These are phyloP conservation scores for Tulasnella calospora DNA, from an alignment of 768 basidiomycete genomes.

Conservation along the genomic window DNA sequence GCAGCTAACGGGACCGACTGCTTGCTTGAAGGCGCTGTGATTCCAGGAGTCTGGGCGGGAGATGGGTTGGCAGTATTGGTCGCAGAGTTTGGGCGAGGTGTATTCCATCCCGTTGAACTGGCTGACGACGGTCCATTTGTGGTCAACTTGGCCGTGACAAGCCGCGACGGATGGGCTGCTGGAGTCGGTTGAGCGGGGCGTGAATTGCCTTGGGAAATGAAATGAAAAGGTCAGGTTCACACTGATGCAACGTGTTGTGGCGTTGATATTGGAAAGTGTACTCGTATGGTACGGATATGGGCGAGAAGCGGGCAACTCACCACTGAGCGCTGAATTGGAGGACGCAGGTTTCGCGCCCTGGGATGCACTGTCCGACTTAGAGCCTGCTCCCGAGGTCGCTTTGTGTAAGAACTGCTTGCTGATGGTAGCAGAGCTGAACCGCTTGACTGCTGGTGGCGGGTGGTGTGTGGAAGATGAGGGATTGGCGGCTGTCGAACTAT, in stretches of 20 bases:
- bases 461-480: conserved; percentile 34
- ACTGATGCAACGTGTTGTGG: background rate
- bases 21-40: background rate
- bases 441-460: conserved; percentile 49
- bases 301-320: background rate
- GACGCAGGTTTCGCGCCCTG: conserved; percentile 13
- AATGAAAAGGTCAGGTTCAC: conserved; percentile 11
- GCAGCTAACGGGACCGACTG: background rate
- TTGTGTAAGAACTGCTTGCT: conserved; percentile 97
- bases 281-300: background rate
- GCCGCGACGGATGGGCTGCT: conserved; percentile 59
- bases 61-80: conserved; percentile 5
- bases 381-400: conserved; percentile 48
- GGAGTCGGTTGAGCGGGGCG: conserved; percentile 55
- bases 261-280: background rate
- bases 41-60: conserved; percentile 6
- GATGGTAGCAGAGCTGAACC: conserved; percentile 84
- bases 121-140: conserved; percentile 55
- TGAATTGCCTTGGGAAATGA: conserved; percentile 37
- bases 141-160: conserved; percentile 84
- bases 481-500: conserved; percentile 28
- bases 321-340: background rate
- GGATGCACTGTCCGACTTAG: conserved; percentile 11
- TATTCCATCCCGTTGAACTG: conserved; percentile 61
- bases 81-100: conserved; percentile 42